Evolutionary conservation across 768 basidiomycete species (phyloP), one percentile per base, ranked within the genome.

Genomic region (Gloeostereum incarnatum): DNA sequence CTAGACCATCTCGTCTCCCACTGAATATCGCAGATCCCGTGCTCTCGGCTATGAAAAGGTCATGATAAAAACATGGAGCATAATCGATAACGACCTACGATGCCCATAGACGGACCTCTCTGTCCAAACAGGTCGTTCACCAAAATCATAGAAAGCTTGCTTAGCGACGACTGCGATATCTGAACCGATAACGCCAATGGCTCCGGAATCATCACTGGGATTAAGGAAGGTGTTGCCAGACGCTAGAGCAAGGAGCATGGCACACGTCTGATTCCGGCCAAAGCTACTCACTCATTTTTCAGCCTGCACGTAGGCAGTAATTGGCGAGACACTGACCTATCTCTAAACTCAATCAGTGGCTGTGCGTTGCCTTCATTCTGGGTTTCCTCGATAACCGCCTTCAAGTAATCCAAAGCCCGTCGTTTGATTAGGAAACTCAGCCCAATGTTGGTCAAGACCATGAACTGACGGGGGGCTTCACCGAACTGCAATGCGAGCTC

Each of bases 211-310:
- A 35, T 75, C 73, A n/a, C 61, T 60, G 20, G 64, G 57, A 41
- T 84, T 79, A 39, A 91, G 58, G 58, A 81, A 90, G 1, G 81
- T 80, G 55, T 91, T 92, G 24, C 84, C 86, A 42, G 83, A 73
- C 0, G 90, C 87, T 40, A 97, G 70, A 8, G 81, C 84, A 10
- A 94, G 70, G 13, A 90, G 73, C 86, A 96, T 93, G 4, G 88
- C 82, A 49, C 90, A 93, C 3, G 88, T 84, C 51, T 94, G 87
- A 54, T 92, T 87, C 38, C 89, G 75, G 32, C 92, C 91, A 56
- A 86, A 96, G 52, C 92, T 94, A 18, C 26, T 38, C 7, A 41
- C 19, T 43, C 43, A 47, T 42, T 27, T 37, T 24, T 27, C 26
- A 20, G 18, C 1, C 22, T 21, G 32, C 32, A 19, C 4, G n/a